Evolutionary conservation across 2,329 filamentous ascomycete species (phyloP), one percentile per base, ranked within the genome.

Genomic region (Xylogone sp.): DNA sequence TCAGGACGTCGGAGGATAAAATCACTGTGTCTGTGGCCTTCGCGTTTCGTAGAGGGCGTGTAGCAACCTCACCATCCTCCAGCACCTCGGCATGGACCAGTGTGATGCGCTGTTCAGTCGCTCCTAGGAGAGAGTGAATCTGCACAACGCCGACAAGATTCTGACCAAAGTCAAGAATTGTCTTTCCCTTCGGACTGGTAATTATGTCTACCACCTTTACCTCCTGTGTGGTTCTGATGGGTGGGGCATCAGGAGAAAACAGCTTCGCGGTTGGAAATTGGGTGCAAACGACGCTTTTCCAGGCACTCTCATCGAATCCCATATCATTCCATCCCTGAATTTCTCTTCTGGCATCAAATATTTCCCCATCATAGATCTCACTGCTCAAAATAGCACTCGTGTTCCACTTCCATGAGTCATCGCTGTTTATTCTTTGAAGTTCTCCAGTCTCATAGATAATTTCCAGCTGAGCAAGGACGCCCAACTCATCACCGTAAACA

Each of bases 161-260:
- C 58, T 83, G 79, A 1, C 79, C 79, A 60, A 83, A 82, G 55
- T 83, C 78, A 27, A 81, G 51, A 2, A 81, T 61, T 0, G 65
- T 71, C 53, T 75, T 76, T 1, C 75, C 73, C 0, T 71, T 70
- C 0, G 68, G 65, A 0, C 70, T 60, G 53, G 55, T 62, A 12
- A 68, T 67, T 65, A 29, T 64, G 71, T 12, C 73, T 67, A 0
- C 79, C 71, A 0, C 76, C 76, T 2, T 39, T 16, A 39, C 34
- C 34, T n/a, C n/a, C n/a, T n/a, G n/a, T n/a, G n/a, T n/a, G n/a
- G n/a, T n/a, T n/a, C n/a, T n/a, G n/a, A n/a, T n/a, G n/a, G n/a
- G n/a, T n/a, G n/a, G n/a, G n/a, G n/a, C n/a, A n/a, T n/a, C n/a
- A n/a, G n/a, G n/a, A n/a, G n/a, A n/a, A n/a, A n/a, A n/a, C n/a